phyloP scores from a whole-genome alignment of 129 eudicot species.

The Tagetes patula region DNA sequence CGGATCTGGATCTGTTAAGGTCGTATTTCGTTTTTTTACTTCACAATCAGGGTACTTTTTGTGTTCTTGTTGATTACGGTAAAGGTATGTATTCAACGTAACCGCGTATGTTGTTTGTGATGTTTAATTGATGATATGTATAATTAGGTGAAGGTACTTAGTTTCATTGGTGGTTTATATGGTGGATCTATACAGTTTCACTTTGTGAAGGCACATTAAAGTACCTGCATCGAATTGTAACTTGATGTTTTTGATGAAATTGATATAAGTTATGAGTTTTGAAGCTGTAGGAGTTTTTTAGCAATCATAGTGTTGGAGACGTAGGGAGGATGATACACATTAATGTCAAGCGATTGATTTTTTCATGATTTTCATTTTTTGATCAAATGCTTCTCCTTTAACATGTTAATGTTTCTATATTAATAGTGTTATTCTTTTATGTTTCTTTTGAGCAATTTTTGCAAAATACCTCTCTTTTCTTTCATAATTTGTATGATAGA shows the following conservation, averaged over 20 bases:
- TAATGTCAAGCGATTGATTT: background rate
- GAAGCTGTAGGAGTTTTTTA: background rate
- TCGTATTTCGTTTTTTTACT: background rate
- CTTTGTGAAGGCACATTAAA: background rate
- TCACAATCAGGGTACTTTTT: background rate
- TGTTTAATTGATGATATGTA: background rate
- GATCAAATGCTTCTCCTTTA: background rate
- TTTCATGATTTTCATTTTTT: background rate
- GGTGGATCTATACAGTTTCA: background rate
- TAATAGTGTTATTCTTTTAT: background rate
- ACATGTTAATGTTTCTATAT: background rate
- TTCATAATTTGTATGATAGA: slow-evolving; percentile 1
- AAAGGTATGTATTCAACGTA: background rate
- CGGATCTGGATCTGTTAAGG: slow-evolving; percentile 28
- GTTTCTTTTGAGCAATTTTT: background rate
- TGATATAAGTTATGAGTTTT: background rate
- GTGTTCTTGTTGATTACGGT: slow-evolving; percentile 8
- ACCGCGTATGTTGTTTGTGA: background rate
- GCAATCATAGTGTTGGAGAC: background rate
- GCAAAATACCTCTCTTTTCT: background rate
- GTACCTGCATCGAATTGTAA: background rate
- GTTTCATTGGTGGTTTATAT: background rate
- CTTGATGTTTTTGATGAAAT: background rate
- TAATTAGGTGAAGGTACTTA: background rate
- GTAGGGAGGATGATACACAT: background rate